Base-by-base conservation (phyloP, 192 early-diverging fungal genomes). In the Umbelopsis vinacea region DNA sequence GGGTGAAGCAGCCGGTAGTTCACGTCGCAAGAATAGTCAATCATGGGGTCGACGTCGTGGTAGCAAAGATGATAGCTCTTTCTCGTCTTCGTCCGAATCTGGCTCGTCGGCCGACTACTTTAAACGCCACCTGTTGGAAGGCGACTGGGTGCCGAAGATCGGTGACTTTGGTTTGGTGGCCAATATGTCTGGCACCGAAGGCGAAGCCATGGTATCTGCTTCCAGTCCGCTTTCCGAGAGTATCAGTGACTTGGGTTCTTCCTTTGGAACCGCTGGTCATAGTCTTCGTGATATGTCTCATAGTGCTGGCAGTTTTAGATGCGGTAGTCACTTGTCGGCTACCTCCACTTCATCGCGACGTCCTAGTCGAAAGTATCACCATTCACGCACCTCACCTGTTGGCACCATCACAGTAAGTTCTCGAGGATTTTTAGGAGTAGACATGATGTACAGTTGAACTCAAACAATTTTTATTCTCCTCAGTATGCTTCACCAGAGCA, bases 81-180 rank as follows among this genome's bases (percentile, higher is more conserved):
- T 69, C 26, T 79, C 72, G 23, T 79, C 72, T 66, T 75, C 46
- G 17, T 50, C 48, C 40, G 55, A 76, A 23, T 77, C 78, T 6
- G 45, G 24, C 21, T 47, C 75, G n/a, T 80, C 78, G 0, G 37
- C 66, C 7, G 23, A 63, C 23, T 54, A 52, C 12, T 52, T 66
- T 12, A 67, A 67, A 21, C 50, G 35, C 37, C 75, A 66, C 38
- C 74, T 73, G 5, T 78, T 77, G 26, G 76, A 82, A 17, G 90
- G 89, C 26, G 68, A 66, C 6, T 78, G 84, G 75, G 74, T 87
- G 3, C 83, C 86, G 4, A 98, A 96, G 66, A 94, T 99, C 78
- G 98, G 98, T 5, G 98, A 99, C 74, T 99, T 99, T 86, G 98
- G 98, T 3, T 80, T 99, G 63, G 97, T 94, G 0, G 93, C 94